Evolutionary conservation across 179 eudicot species (phyloP).

Genomic region (Beta corolliflora): DNA sequence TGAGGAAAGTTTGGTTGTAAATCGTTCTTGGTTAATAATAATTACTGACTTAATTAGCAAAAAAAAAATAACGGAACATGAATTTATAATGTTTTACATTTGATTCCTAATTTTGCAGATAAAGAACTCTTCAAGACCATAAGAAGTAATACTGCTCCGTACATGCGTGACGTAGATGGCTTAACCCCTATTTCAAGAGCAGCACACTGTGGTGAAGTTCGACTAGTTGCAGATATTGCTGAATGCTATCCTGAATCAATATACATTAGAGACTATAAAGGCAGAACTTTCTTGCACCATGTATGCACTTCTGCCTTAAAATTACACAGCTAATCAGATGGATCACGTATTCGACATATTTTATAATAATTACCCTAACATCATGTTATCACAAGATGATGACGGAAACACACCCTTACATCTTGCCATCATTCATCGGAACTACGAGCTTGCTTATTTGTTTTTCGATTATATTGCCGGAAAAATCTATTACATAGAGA

Average conservation of each 20-base stretch:
- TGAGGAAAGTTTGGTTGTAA: no score
- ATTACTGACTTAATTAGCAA: no score
- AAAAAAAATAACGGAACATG: no score
- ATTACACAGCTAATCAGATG: background rate
- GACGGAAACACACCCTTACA: constrained; percentile 5
- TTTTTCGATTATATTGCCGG: no score
- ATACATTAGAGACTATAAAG: background rate
- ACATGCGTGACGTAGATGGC: constrained; percentile 7
- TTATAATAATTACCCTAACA: no score
- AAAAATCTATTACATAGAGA: no score
- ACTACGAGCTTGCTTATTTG: background rate
- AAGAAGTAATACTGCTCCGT: background rate
- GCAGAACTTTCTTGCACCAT: constrained; percentile 1
- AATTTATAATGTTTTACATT: no score
- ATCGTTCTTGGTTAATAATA: no score
- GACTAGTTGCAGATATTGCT: rapidly evolving
- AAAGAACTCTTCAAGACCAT: no score
- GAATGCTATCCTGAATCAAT: background rate
- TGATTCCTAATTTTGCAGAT: no score
- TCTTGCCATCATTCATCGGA: background rate
- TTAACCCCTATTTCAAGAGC: constrained; percentile 21
- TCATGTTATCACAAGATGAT: background rate
- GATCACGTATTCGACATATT: no score
- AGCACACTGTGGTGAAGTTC: background rate
- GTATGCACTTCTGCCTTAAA: background rate